Evolutionary conservation across 2,329 filamentous ascomycete genomes (phyloP).

Genomic region (Pestalotiopsis sp.): DNA sequence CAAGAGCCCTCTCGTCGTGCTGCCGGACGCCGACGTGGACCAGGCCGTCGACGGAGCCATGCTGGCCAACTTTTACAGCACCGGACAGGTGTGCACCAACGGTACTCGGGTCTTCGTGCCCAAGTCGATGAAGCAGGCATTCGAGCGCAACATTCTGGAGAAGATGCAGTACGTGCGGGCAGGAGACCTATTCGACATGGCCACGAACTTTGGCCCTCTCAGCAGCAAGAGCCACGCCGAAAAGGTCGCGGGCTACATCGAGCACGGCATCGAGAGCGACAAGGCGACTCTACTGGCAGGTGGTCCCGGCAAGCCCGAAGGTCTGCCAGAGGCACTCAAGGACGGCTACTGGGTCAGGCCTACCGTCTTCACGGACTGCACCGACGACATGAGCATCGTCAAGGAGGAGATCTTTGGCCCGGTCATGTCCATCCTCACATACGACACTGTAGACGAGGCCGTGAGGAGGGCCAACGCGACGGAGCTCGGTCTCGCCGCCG

Average conservation of each 20-base stretch:
- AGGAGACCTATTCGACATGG: constrained; percentile 70
- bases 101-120: constrained; percentile 87
- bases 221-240: constrained; percentile 74
- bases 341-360: constrained; percentile 83
- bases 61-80: constrained; percentile 93
- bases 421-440: constrained; percentile 79
- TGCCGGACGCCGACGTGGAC: constrained; percentile 77
- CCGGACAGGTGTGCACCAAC: constrained; percentile 91
- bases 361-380: constrained; percentile 85
- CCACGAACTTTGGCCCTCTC: constrained; percentile 83
- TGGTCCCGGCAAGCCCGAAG: constrained; percentile 60
- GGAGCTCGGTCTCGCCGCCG: constrained; percentile 77
- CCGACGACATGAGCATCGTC: constrained; percentile 77
- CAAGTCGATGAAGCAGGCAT: constrained; percentile 60
- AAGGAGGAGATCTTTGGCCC: constrained; percentile 88
- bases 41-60: constrained; percentile 86
- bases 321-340: constrained; percentile 49
- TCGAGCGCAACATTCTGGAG: constrained; percentile 69
- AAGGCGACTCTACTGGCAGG: constrained; percentile 74
- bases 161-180: constrained; percentile 72
- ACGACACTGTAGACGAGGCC: constrained; percentile 70
- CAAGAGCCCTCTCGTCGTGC: constrained; percentile 78
- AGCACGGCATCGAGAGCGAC: constrained; percentile 72
- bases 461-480: constrained; percentile 76
- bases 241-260: constrained; percentile 79